Percentiles rank a stretch among this genome's conserved stretches.
Evolutionary conservation across 2,329 filamentous ascomycete species (phyloP).

Genomic region (Periconia macrospinosa): DNA sequence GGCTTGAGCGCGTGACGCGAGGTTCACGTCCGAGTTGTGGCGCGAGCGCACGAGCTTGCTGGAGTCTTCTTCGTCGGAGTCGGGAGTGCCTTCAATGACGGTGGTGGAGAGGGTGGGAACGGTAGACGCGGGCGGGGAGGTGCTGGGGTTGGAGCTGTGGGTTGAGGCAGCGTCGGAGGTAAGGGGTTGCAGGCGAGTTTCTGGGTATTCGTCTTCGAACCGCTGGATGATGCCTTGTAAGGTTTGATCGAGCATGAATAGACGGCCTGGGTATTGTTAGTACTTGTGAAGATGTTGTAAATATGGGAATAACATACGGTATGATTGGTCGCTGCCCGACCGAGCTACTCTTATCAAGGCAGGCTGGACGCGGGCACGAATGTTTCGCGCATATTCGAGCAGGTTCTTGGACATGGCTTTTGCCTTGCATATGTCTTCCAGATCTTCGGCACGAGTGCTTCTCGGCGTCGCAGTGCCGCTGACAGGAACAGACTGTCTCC

Average conservation of each 20-base stretch:
- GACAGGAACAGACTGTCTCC: constrained; percentile 40
- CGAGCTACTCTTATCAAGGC: constrained; percentile 76
- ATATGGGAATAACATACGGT: constrained; percentile 62
- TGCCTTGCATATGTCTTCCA: constrained; percentile 32
- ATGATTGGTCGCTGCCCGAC: constrained; percentile 71
- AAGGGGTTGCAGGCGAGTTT: constrained; percentile 63
- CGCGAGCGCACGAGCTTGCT: constrained; percentile 55
- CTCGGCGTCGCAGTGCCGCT: constrained; percentile 60
- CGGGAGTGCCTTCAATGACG: constrained; percentile 23
- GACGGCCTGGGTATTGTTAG: constrained; percentile 58
- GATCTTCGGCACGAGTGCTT: constrained; percentile 36
- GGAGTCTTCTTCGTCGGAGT: constrained; percentile 47
- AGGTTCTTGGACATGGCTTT: constrained; percentile 91
- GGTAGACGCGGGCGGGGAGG: constrained; percentile 30
- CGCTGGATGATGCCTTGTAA: constrained; percentile 89
- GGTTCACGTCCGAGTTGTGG: constrained; percentile 67
- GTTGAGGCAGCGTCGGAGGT: constrained; percentile 29
- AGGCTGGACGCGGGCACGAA: constrained; percentile 78
- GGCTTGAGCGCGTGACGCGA: constrained; percentile 65
- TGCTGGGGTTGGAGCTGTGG: constrained; percentile 35
- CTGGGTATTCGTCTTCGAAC: constrained; percentile 95
- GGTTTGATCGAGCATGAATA: constrained; percentile 86
- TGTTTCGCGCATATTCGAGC: constrained; percentile 84
- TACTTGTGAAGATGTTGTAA: neutral
- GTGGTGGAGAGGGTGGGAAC: constrained; percentile 35